Evolutionary conservation across 2,329 filamentous ascomycete species (phyloP).

Genomic region (Cordyceps cicadae): DNA sequence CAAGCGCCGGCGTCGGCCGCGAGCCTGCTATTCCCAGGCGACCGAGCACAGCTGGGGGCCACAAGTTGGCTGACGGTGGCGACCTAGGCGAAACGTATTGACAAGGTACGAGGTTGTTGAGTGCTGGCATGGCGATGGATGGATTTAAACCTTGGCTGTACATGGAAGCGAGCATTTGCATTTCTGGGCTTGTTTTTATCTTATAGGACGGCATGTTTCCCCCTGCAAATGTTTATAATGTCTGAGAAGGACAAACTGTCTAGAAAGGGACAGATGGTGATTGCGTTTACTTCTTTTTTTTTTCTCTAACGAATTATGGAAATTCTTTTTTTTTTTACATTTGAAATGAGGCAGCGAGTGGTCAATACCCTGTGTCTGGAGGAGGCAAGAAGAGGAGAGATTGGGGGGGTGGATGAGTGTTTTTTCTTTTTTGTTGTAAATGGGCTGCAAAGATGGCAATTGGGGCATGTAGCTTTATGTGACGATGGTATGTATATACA

Average conservation of each 20-base stretch:
- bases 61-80: constrained; percentile 28
- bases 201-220: not conserved
- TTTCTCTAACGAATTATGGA: constrained; percentile 11
- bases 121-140: not conserved
- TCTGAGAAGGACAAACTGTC: not conserved
- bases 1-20: constrained; percentile 30
- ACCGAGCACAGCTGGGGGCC: constrained; percentile 26
- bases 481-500: not conserved
- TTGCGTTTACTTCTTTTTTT: not conserved
- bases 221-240: constrained; percentile 4
- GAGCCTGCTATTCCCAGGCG: constrained; percentile 18
- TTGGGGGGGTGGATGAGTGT: not conserved
- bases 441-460: not conserved
- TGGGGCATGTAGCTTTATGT: not conserved
- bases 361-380: constrained; percentile 4
- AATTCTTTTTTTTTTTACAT: not conserved
- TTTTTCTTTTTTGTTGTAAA: not conserved
- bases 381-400: not conserved
- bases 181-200: constrained; percentile 7
- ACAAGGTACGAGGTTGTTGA: constrained; percentile 11
- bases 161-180: constrained; percentile 10
- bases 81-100: constrained; percentile 50
- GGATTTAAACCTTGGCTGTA: constrained; percentile 4
- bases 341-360: constrained; percentile 1
- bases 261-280: not conserved